These are phyloP conservation scores for Ogataea nonfermentans DNA, from an alignment of 805 yeast species.

Conservation along the genomic window DNA sequence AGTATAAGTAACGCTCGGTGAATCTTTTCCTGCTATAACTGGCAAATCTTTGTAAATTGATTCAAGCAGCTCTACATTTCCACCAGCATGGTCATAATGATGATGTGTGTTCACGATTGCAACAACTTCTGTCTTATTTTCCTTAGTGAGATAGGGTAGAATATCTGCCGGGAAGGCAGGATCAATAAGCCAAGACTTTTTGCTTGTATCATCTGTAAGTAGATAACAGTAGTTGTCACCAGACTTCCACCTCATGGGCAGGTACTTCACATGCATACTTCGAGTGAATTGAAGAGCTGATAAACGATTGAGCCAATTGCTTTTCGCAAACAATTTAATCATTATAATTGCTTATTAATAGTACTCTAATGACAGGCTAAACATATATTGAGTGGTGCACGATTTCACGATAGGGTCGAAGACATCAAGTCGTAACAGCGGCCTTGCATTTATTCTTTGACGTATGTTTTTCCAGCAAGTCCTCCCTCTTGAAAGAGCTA, in stretches of 20 bases:
- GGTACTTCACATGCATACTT: conserved; percentile 72
- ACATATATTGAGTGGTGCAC: no score
- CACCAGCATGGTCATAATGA: conserved; percentile 93
- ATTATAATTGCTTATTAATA: no score
- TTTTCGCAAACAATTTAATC: background rate
- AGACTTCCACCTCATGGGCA: conserved; percentile 93
- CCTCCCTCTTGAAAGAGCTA: conserved; percentile 19
- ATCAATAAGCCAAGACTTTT: conserved; percentile 80
- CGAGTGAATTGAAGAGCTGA: background rate
- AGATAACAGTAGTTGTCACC: conserved; percentile 92
- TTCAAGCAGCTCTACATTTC: conserved; percentile 48
- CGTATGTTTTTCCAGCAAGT: conserved; percentile 21
- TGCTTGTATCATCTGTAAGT: conserved; percentile 63
- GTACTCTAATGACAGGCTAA: no score
- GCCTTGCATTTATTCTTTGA: conserved; percentile 14
- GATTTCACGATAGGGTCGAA: no score
- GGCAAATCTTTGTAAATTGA: conserved; percentile 47
- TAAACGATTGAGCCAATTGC: background rate
- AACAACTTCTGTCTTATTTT: conserved; percentile 46
- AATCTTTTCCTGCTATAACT: conserved; percentile 80
- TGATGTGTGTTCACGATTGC: conserved; percentile 95
- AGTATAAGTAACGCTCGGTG: conserved; percentile 67
- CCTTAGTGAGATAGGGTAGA: conserved; percentile 38
- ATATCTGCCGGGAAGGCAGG: conserved; percentile 87
- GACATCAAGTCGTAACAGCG: background rate